Base-by-base conservation (phyloP, 1,139 yeast species). In the Entelexis sorbosivorans region DNA sequence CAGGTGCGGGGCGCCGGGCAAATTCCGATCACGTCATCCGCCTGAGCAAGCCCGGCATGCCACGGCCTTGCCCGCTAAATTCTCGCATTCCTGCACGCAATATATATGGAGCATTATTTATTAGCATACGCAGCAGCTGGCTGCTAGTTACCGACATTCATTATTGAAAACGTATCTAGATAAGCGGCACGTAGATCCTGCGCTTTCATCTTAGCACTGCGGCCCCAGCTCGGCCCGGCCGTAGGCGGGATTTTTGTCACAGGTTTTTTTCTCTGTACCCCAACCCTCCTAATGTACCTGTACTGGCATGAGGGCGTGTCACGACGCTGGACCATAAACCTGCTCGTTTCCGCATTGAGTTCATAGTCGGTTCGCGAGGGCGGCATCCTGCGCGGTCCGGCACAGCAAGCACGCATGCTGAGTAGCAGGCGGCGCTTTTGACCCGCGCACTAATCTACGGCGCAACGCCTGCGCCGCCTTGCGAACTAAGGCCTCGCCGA, bases 1-100 rank as follows among this genome's bases (percentile, higher is more conserved):
- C 45, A 42, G 16, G 45, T 42, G 45, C 45, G 45, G 45, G 44
- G 45, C 36, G 36, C 9, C 36, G 45, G 29, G 45, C 45, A 42
- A 42, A 31, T 20, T 14, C 36, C 36, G 45, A 42, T 42, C 45
- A 42, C 45, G 36, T 42, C 26, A 31, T 42, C 28, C 14, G 8
- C 36, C 22, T 32, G 38, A 42, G 45, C 45, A 42, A 42, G n/a
- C 28, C 16, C 26, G 35, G 26, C 35, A 29, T 40, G 16, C 40
- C 40, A 13, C n/a, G n/a, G 17, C 5, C 5, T 2, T 13, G 13
- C 31, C 13, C 31, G 13, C 13, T 13, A 13, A 11, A 28, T 22
- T 22, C 24, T 22, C 24, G 4, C 24, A 22, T 6, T 22, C 6
- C 6, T 6, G 6, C 4, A 6, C 4, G 6, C 24, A 22, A 22